Evolutionary conservation across 2,329 filamentous ascomycete genomes (phyloP), one percentile per base, ranked within the genome.

Genomic region (Pseudogymnoascus sp.): DNA sequence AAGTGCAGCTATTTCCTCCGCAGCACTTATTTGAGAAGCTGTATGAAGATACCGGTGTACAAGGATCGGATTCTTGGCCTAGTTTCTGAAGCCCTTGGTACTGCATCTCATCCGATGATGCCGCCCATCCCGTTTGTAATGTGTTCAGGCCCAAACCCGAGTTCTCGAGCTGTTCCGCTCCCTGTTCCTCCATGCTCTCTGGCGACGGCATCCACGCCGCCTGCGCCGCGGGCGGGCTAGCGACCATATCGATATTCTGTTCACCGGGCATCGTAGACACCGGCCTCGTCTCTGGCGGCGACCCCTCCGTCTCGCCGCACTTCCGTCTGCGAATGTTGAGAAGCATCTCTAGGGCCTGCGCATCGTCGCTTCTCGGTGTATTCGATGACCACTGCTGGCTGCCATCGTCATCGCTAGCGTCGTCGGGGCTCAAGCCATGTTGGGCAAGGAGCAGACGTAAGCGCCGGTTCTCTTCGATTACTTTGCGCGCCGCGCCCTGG

Each of bases 401-500:
- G 7, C 12, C 21, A 40, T 42, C 35, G 10, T 42, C 59, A 40
- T 42, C 59, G 38, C 25, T 60, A 11, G 6, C 12, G 6, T 56
- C 50, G 16, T 56, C 50, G 16, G 11, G 50, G 50, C 25, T 33
- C 4, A 56, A 5, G 2, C 87, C 87, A 67, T 82, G 77, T 47
- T 79, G 75, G 61, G 78, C 76, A 35, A 91, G 78, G 16, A 91
- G 76, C 14, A 75, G 75, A 21, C 87, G 79, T 63, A 92, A 77
- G 62, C 81, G 81, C 64, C 86, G 78, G 72, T 92, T 92, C 73
- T 92, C 88, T 14, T 87, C 84, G 4, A 84, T 80, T 2, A 91
- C 89, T 62, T 77, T 82, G 63, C 86, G 78, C 1, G 88, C 89
- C 0, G 88, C 89, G 60, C 80, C 76, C 71, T 92, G 89, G 10